Base-by-base conservation (phyloP, 169 alveolate species). In the Plasmodium knowlesi region DNA sequence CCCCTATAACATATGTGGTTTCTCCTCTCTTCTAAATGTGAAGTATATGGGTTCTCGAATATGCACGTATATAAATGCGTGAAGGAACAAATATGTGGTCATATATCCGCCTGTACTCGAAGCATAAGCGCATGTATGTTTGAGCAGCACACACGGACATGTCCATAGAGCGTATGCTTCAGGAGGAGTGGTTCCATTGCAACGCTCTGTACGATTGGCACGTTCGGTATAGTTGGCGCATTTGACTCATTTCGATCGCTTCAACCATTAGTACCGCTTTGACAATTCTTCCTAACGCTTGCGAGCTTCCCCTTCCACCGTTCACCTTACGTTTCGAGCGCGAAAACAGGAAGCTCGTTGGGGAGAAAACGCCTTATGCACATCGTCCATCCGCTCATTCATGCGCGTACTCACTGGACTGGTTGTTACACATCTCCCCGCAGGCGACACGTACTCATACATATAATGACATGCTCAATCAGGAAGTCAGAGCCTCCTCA, bases 401-500 rank as follows among this genome's bases (percentile, higher is more conserved):
- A 76, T 12, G 83, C 57, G 22, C 28, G 28, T 76, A 6, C 32
- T 37, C 50, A 37, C 61, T 10, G n/a, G n/a, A n/a, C n/a, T n/a
- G n/a, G n/a, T n/a, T n/a, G n/a, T n/a, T n/a, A n/a, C n/a, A n/a
- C n/a, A n/a, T n/a, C n/a, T n/a, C n/a, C n/a, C n/a, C n/a, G 37
- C 43, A 16, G 3, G 14, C 43, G 39, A 9, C 32, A 28, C n/a
- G 32, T 41, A 30, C 8, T 19, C 25, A n/a, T 50, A 22, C 22
- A 71, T n/a, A 19, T 1, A 8, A 2, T 32, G 78, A n/a, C 25
- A n/a, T 1, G 30, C n/a, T n/a, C n/a, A 88, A 53, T 78, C 72
- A 88, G 10, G 94, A 88, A 25, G 94, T 88, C 70, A 88, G 84
- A 16, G 94, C 83, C 34, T 92, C 97, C 30, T 96, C 98, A 30